Evolutionary conservation across 805 yeast species (phyloP).

Genomic region (Metschnikowia lochheadii): DNA sequence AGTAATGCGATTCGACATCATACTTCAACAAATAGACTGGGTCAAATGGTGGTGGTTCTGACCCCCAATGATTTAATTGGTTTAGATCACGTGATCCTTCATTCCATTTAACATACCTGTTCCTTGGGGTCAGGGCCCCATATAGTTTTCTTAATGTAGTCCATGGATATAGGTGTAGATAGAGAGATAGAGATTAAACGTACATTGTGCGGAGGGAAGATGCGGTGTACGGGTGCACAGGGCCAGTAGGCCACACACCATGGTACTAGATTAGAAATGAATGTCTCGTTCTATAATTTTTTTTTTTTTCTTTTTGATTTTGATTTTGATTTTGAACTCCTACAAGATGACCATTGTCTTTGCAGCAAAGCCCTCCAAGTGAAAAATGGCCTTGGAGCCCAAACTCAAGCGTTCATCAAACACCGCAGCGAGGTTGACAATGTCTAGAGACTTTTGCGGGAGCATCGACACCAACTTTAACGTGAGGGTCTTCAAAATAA

Average conservation of each 20-base stretch:
- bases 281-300: no score
- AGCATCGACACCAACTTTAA: constrained; percentile 40
- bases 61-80: neutral
- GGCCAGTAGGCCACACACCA: neutral
- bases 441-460: constrained; percentile 32
- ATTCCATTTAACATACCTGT: constrained; percentile 45
- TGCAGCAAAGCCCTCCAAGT: constrained; percentile 91
- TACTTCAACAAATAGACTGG: no score
- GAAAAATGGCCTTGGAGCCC: constrained; percentile 89
- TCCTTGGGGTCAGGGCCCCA: constrained; percentile 98
- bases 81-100: neutral
- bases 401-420: constrained; percentile 83
- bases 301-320: no score
- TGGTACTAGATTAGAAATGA: no score
- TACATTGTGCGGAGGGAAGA: neutral
- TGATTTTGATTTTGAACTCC: neutral
- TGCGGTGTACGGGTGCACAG: constrained; percentile 1
- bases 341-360: constrained; percentile 63
- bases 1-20: neutral
- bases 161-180: constrained; percentile 46
- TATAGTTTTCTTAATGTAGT: constrained; percentile 75
- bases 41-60: neutral
- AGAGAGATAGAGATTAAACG: neutral
- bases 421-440: constrained; percentile 58
- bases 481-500: constrained; percentile 60